Evolutionary conservation across 2,329 filamentous ascomycete genomes (phyloP).

Genomic region (Ustulina deusta): DNA sequence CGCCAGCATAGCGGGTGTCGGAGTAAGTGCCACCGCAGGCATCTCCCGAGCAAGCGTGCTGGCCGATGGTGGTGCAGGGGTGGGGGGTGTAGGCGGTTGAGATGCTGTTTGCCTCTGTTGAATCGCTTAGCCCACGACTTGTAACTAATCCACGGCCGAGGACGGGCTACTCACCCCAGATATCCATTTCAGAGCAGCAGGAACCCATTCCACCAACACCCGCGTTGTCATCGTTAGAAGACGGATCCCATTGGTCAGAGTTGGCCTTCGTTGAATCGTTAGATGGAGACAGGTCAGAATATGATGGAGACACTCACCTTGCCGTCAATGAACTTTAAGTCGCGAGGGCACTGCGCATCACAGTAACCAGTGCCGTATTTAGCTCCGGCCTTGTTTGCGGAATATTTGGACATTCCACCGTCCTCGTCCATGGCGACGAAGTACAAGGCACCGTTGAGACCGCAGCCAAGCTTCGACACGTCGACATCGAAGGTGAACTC

Average conservation of each 20-base stretch:
- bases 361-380: constrained; percentile 70
- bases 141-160: not conserved
- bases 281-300: not conserved
- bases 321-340: constrained; percentile 65
- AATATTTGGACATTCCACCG: constrained; percentile 61
- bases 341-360: constrained; percentile 60
- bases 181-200: constrained; percentile 70
- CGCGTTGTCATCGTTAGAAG: constrained; percentile 61
- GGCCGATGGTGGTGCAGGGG: constrained; percentile 62
- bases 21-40: constrained; percentile 62
- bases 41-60: constrained; percentile 59
- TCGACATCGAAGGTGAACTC: constrained; percentile 75
- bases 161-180: constrained; percentile 57
- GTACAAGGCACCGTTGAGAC: constrained; percentile 73
- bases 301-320: constrained; percentile 39
- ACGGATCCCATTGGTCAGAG: constrained; percentile 59
- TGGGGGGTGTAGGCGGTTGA: constrained; percentile 71
- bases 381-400: constrained; percentile 60
- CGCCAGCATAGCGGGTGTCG: constrained; percentile 64
- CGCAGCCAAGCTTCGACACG: constrained; percentile 69
- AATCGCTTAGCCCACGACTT: constrained; percentile 8
- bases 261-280: constrained; percentile 51
- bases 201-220: constrained; percentile 63
- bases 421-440: constrained; percentile 66
- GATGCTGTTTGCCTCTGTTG: constrained; percentile 66